These are phyloP conservation scores for Priceomyces haplophilus DNA, from an alignment of 805 yeast genomes.

Conservation along the genomic window DNA sequence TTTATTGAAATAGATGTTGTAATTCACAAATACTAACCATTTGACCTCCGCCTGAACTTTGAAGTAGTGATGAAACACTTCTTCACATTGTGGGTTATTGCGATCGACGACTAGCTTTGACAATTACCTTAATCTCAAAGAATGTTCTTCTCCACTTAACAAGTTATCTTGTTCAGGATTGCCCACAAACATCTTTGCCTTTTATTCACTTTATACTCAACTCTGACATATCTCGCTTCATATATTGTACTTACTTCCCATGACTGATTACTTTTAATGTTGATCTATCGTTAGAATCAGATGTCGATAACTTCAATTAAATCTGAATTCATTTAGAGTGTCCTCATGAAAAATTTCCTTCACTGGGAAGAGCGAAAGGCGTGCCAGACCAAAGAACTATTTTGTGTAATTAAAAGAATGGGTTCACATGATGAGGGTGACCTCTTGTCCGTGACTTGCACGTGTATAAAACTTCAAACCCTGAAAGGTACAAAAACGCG, in stretches of 20 bases:
- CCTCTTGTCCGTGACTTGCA: not conserved
- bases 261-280: constrained; percentile 3
- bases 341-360: constrained; percentile 3
- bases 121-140: too few species aligned
- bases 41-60: too few species aligned
- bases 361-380: constrained; percentile 1
- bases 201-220: not conserved
- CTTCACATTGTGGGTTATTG: too few species aligned
- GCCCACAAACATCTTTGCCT: not conserved
- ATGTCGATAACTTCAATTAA: not conserved
- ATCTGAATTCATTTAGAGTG: not conserved
- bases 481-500: constrained; percentile 1
- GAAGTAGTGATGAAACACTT: too few species aligned
- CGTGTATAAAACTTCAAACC: not conserved
- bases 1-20: too few species aligned
- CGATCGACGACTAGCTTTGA: too few species aligned
- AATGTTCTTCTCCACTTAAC: not conserved
- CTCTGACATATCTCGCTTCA: too few species aligned
- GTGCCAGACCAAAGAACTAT: not conserved
- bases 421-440: not conserved
- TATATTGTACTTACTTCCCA: constrained; percentile 4
- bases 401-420: not conserved
- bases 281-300: constrained; percentile 3
- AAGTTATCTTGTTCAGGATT: not conserved
- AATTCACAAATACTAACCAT: too few species aligned